Base-by-base conservation (phyloP, 495 filamentous ascomycete species). In the Podospora fimiseda region DNA sequence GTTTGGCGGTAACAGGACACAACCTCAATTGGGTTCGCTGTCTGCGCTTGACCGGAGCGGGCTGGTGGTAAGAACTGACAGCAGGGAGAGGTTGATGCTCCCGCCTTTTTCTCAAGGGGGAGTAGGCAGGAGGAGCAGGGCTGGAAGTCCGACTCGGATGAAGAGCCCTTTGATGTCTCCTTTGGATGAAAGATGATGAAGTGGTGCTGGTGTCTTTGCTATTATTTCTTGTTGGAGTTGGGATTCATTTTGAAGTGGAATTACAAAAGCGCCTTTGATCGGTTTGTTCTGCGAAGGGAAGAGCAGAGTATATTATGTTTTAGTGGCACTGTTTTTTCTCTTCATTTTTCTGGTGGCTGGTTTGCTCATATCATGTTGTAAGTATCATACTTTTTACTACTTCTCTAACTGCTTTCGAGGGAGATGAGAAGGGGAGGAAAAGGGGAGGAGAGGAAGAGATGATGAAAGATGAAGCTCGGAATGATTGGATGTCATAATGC, bases 21-120 rank as follows among this genome's bases (percentile, higher is more conserved):
- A 5, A 30, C 22, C 7, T 6, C 23, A 13, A 22, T 13, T 8
- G 42, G 39, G 39, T 15, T 73, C 75, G 7, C 69, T 73, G 13
- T 81, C 76, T 57, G 75, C 81, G 0, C 83, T 92, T 59, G 85
- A 89, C 54, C 74, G 88, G 47, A 83, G 78, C 40, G 89, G 89
- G 27, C 65, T 94, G 53, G 86, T 87, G 27, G 80, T 87, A 2
- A 73, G 89, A 57, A 88, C 86, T 1, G 90, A 93, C 62, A 93
- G 88, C 63, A 74, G 87, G 47, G 91, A 95, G 62, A 78, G 88
- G 54, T 65, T 81, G 36, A 66, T 66, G 18, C 65, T 80, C 24
- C 65, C 67, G 15, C 74, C 73, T 18, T 33, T 33, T 11, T 33
- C 27, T 11, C 63, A 56, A 21, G 46, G 67, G 22, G 72, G 71